Evolutionary conservation across 73 alveolate species (phyloP).

Genomic region (Paramecium octaurelia): DNA sequence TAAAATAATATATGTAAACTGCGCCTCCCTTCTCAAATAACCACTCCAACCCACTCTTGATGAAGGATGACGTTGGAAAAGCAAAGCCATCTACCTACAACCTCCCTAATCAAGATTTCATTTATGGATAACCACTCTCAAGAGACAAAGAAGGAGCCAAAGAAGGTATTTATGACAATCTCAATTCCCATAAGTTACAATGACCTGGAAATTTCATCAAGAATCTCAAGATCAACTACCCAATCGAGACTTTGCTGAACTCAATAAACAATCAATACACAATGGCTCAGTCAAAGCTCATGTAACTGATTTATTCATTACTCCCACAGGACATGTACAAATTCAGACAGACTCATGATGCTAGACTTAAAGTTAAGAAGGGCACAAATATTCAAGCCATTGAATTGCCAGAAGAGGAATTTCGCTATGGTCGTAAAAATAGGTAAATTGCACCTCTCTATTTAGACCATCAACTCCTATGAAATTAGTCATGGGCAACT

Average conservation of each 20-base stretch:
- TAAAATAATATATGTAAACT: background rate
- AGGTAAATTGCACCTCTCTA: background rate
- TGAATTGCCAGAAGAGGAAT: slow-evolving; percentile 58
- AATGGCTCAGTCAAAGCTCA: slow-evolving; percentile 65
- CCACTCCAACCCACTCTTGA: slow-evolving; percentile 67
- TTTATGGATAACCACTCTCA: slow-evolving; percentile 79
- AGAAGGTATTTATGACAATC: slow-evolving; percentile 48
- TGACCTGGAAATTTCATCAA: slow-evolving; percentile 77
- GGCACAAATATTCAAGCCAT: slow-evolving; percentile 14
- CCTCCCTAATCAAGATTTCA: slow-evolving; percentile 78
- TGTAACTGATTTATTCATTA: slow-evolving; percentile 36
- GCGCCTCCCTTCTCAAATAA: slow-evolving; percentile 7
- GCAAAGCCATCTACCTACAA: slow-evolving; percentile 75
- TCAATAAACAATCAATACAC: slow-evolving; percentile 68
- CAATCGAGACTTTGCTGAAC: slow-evolving; percentile 73
- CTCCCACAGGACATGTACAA: background rate
- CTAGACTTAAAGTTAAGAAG: slow-evolving; percentile 18
- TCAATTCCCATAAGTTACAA: slow-evolving; percentile 40
- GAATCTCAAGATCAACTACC: slow-evolving; percentile 66
- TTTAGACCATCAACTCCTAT: slow-evolving; percentile 81
- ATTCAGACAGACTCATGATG: slow-evolving; percentile 30
- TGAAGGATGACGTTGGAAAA: slow-evolving; percentile 87
- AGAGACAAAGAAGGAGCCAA: slow-evolving; percentile 85
- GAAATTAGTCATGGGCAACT: slow-evolving; percentile 68
- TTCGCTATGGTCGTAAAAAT: slow-evolving; percentile 50